Base-by-base conservation (phyloP, 352 stramenopile genomes). In the Elongisporangium prolatum region DNA sequence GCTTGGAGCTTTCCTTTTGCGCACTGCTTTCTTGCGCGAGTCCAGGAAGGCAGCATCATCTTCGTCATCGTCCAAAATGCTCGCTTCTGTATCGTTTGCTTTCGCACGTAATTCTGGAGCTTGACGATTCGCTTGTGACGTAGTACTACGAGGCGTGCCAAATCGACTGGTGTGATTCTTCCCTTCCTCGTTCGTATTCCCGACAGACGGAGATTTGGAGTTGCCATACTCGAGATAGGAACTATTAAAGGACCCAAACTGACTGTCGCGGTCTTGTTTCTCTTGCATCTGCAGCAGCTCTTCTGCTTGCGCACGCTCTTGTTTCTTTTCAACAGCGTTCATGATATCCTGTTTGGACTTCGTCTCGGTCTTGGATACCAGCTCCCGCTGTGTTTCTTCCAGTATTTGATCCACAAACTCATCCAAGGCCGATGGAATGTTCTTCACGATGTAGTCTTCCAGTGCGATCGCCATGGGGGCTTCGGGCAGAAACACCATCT, bases 371-470 rank as follows among this genome's bases (percentile, higher is more conserved):
- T 80, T 83, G 6, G 63, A 61, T 9, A 49, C 68, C 2, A 96
- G 58, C 54, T 91, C 81, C 52, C 67, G 69, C 64, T 93, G 85
- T 14, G 85, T 92, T 18, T 88, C 70, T 48, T 91, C 72, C 0
- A 96, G 59, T 9, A 89, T 66, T 9, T 58, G 65, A 44, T 86
- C 72, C 16, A 92, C 82, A 64, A 90, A 91, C 20, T 94, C 81
- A 49, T 91, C 78, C 50, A 96, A 74, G 20, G 86, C 86, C 2
- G 77, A 82, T 21, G 83, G 58, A 13, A 91, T 86, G 59, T 91
- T 94, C 66, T 92, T 96, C 18, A 88, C 52, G 1, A 91, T 82
- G 57, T 93, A 96, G 2, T 89, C 76, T 52, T 93, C 85, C 3
- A 96, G 56, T 9, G 86, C 86, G 16, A 87, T 68, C 24, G 77